phyloP scores from a whole-genome alignment of 1,284 basidiomycete genomes.

The Ustilago xerochloae region DNA sequence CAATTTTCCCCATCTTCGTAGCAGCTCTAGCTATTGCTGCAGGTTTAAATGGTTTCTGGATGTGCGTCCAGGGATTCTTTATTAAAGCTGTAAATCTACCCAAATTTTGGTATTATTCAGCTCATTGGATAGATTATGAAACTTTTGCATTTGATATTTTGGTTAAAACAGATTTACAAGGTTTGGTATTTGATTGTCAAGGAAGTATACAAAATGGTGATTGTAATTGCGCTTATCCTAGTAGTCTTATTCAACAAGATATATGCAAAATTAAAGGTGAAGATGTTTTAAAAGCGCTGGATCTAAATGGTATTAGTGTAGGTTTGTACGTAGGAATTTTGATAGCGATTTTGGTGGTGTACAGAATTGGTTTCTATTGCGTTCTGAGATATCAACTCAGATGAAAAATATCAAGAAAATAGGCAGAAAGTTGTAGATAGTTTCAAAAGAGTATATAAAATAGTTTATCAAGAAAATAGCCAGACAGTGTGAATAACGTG shows the following conservation, averaged over 20 bases:
- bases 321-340: slow-evolving; percentile 64
- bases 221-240: slow-evolving; percentile 33
- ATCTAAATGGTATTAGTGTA: slow-evolving; percentile 47
- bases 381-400: slow-evolving; percentile 40
- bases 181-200: slow-evolving; percentile 71
- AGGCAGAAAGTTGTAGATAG: too few relatives aligned
- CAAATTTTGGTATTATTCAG: slow-evolving; percentile 74
- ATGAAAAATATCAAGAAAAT: too few relatives aligned
- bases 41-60: slow-evolving; percentile 77
- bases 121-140: slow-evolving; percentile 71
- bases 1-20: slow-evolving; percentile 74
- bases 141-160: slow-evolving; percentile 71
- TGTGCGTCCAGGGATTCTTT: slow-evolving; percentile 69
- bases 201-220: slow-evolving; percentile 56
- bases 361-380: slow-evolving; percentile 64
- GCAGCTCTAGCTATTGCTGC: slow-evolving; percentile 74
- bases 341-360: slow-evolving; percentile 31
- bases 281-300: slow-evolving; percentile 49
- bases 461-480: too few relatives aligned
- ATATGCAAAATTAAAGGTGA: slow-evolving; percentile 33
- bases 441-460: too few relatives aligned
- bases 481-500: too few relatives aligned
- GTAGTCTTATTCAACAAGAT: slow-evolving; percentile 17
- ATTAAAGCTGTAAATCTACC: slow-evolving; percentile 72
- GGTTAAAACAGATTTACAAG: slow-evolving; percentile 72